Evolutionary conservation across 805 yeast genomes (phyloP).

Genomic region (Kurtzmaniella cleridarum): DNA sequence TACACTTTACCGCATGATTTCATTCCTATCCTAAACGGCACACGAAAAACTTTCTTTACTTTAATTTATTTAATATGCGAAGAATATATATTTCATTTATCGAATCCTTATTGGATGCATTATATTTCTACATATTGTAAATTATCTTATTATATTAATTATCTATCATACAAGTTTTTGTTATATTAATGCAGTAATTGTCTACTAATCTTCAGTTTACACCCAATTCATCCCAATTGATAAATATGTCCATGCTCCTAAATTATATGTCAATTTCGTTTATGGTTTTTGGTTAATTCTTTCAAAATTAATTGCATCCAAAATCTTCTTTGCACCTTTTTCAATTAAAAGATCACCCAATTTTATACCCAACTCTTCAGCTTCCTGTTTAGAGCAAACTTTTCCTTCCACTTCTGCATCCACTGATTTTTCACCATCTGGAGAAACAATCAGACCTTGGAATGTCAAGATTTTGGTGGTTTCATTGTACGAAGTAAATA

Average conservation of each 20-base stretch:
- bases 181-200: too few relatives aligned
- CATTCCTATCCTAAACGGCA: too few relatives aligned
- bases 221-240: too few relatives aligned
- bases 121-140: too few relatives aligned
- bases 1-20: too few relatives aligned
- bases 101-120: too few relatives aligned
- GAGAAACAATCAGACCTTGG: constrained; percentile 73
- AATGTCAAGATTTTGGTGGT: constrained; percentile 42
- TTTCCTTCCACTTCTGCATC: constrained; percentile 43
- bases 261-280: neutral
- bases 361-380: constrained; percentile 62
- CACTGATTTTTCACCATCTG: constrained; percentile 72
- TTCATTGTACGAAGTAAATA: constrained; percentile 51
- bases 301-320: constrained; percentile 73
- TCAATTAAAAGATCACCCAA: constrained; percentile 64
- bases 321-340: constrained; percentile 77
- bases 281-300: constrained; percentile 44
- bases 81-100: too few relatives aligned
- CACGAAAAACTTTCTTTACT: too few relatives aligned
- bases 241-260: neutral
- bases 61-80: too few relatives aligned
- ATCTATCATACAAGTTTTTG: too few relatives aligned
- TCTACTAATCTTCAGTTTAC: too few relatives aligned
- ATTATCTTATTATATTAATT: too few relatives aligned
- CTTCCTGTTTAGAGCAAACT: constrained; percentile 49